Base-by-base conservation (phyloP, 1,284 basidiomycete species). In the Malassezia nana region DNA sequence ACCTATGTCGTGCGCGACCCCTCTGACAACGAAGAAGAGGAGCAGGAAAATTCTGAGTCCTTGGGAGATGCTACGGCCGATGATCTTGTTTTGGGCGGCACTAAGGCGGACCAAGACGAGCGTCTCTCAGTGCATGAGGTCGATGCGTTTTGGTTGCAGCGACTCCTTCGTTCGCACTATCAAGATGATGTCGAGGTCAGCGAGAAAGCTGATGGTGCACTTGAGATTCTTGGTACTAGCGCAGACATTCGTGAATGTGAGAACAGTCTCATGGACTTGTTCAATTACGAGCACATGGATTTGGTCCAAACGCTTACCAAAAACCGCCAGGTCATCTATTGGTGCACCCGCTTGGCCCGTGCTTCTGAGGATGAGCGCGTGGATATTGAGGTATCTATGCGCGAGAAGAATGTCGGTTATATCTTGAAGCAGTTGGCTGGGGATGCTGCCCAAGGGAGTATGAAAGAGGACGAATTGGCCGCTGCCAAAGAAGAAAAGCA, bases 91-190 rank as follows among this genome's bases (percentile, higher is more conserved):
- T 61, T 75, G 16, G 63, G 60, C 1, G 85, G 83, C 5, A 56
- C 62, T 24, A 57, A 79, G 0, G 77, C 80, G 16, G 73, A 75
- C 10, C 70, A 46, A 31, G 60, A 25, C 67, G 78, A 43, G 82
- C 83, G 68, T 52, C 82, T 98, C 40, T 84, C 87, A 0, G 89
- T 90, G 0, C 89, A 92, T 64, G 81, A 86, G 43, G 84, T 98
- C 64, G 92, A 99, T 74, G 91, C 84, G 29, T 98, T 95, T 81
- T 99, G 91, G 90, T 87, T 98, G 0, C 94, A 98, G 73, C 84
- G 92, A 4, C 86, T 92, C 57, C 84, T 98, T 55, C 83, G 87
- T 0, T 83, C 87, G 68, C 81, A 89, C 30, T 96, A 95, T 72
- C 81, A 89, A 3, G 94, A 98, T 74, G 89, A 90, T 1, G 85